phyloP scores from a whole-genome alignment of 139 green algal species.

The Penium margaritaceum region DNA sequence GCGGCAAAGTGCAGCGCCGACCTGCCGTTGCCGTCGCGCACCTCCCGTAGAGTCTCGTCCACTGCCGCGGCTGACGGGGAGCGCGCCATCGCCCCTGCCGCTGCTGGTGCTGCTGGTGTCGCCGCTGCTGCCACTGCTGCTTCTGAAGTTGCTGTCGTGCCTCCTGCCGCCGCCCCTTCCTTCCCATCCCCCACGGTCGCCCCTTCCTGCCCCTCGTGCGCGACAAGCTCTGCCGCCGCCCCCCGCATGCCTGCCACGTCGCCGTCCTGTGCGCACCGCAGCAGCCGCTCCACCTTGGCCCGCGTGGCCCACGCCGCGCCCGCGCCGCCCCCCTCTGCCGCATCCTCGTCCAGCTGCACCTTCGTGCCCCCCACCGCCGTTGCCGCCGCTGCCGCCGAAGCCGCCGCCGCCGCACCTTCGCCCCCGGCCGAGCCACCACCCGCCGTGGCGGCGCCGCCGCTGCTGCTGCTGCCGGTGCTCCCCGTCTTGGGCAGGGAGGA shows the following conservation, averaged over 20 bases:
- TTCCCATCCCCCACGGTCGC: background rate
- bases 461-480: no score
- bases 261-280: constrained; percentile 9
- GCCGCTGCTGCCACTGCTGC: background rate
- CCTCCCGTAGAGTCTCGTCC: constrained; percentile 34
- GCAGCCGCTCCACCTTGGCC: constrained; percentile 26
- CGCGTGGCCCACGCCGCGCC: background rate
- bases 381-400: background rate
- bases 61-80: constrained; percentile 6
- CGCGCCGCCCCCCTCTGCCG: background rate
- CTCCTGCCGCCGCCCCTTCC: background rate
- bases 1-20: constrained; percentile 52
- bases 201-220: background rate
- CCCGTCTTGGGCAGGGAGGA: no score
- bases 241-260: constrained; percentile 22
- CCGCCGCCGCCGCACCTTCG: no score
- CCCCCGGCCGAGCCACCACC: no score
- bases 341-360: background rate
- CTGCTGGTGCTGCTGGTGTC: background rate
- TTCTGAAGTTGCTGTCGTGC: background rate
- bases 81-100: constrained; percentile 1
- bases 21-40: constrained; percentile 45
- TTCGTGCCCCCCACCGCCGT: background rate
- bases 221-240: background rate
- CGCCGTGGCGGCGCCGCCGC: no score